Evolutionary conservation across 2,329 filamentous ascomycete genomes (phyloP), one percentile per base, ranked within the genome.

Genomic region (Fusarium oxysporum): DNA sequence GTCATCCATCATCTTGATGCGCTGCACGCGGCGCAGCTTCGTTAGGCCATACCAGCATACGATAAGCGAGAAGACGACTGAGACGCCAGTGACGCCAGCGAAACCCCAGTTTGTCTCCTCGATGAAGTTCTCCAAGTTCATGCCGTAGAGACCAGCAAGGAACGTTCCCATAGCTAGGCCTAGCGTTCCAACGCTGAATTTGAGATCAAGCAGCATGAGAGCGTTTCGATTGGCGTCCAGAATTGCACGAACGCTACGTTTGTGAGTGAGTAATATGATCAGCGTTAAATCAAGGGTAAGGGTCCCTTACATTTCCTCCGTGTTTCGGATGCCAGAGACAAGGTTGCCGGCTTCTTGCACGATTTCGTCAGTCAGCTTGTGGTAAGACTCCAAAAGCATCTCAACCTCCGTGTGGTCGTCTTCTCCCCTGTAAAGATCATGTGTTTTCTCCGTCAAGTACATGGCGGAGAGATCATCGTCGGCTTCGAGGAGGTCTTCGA

Each of bases 41-140:
- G 88, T 87, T 53, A 98, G 87, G 9, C 96, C 95, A 82, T 96
- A 97, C 77, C 90, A 88, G 84, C 93, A 96, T 57, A 97, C 93
- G 13, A 95, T 76, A 61, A 92, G 88, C 19, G 93, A 94, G 81
- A 95, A 91, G 63, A 92, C 77, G 63, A 92, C 88, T 64, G 93
- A 97, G 68, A 89, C 85, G 23, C 85, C 86, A 5, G 92, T 94
- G 68, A 99, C 91, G 60, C 89, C 89, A 51, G 87, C 88, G 81
- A 99, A 98, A 16, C 96, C 96, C 82, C 94, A 89, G 82, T 94
- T 90, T 3, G 93, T 95, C 80, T 98, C 96, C 85, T 99, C 96
- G 77, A 98, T 94, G 82, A 98, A 98, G 83, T 98, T 98, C 81
- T 98, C 97, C 73, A 99, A 86, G 85, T 99, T 99, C 95, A 98